Conservation (phyloP, 306 rosid species). For the Lathyrus aphaca region DNA sequence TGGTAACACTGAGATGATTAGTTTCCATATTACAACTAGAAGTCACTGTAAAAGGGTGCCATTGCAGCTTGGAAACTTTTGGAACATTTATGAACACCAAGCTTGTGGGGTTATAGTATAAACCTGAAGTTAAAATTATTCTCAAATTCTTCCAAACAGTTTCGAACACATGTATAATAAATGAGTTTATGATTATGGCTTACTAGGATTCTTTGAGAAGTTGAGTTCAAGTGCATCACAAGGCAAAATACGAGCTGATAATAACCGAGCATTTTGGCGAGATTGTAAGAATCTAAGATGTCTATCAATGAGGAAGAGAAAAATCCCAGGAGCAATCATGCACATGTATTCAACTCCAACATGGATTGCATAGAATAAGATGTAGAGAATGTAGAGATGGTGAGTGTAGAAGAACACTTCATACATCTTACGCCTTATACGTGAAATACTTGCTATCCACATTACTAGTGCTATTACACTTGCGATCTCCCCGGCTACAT, state of each 20-base stretch:
- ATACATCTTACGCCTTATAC: slow-evolving; percentile 60
- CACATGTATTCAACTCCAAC: slow-evolving; percentile 57
- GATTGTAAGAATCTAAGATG: slow-evolving; percentile 68
- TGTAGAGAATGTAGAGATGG: slow-evolving; percentile 59
- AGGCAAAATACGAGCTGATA: slow-evolving; percentile 67
- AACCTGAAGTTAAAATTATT: slow-evolving; percentile 41
- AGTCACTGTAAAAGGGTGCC: slow-evolving; percentile 84
- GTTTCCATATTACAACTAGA: slow-evolving; percentile 62
- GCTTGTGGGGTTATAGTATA: slow-evolving; percentile 64
- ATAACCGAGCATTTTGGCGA: slow-evolving; percentile 39
- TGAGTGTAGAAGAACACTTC: slow-evolving; percentile 80
- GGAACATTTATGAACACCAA: slow-evolving; percentile 70
- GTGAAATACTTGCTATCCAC: slow-evolving; percentile 58
- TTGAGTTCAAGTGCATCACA: slow-evolving; percentile 55
- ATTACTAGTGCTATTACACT: slow-evolving; percentile 51
- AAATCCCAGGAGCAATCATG: slow-evolving; percentile 66
- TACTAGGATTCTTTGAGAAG: slow-evolving; percentile 65
- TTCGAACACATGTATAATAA: no score
- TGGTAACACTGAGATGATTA: slow-evolving; percentile 51
- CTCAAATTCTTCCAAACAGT: not conserved
- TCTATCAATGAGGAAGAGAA: slow-evolving; percentile 71
- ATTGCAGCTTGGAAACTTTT: slow-evolving; percentile 67
- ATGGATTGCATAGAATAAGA: slow-evolving; percentile 63
- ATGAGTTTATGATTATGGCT: not conserved
- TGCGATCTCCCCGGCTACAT: slow-evolving; percentile 66